phyloP scores from a whole-genome alignment of 345 rosid genomes.

The Populus deltoides region DNA sequence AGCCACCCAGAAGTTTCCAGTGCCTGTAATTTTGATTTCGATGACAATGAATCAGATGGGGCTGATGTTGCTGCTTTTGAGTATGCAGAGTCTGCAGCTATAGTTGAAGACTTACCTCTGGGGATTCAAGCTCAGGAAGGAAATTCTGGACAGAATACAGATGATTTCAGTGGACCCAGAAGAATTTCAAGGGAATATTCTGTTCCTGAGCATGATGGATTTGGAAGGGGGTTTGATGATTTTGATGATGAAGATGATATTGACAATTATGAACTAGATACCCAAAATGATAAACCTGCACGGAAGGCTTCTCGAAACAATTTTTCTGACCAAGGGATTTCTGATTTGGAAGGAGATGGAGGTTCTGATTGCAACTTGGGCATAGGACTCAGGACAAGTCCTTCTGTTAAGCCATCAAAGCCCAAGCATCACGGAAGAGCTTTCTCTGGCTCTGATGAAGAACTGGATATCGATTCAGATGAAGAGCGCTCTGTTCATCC shows the following conservation, averaged over 20 bases:
- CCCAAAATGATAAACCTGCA: conserved; percentile 31
- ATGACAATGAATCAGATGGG: conserved; percentile 96
- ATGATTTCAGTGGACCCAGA: conserved; percentile 28
- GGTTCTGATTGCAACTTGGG: conserved; percentile 20
- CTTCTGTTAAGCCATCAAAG: conserved; percentile 32
- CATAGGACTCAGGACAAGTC: conserved; percentile 25
- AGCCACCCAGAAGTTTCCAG: conserved; percentile 60
- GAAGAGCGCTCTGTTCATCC: conserved; percentile 54
- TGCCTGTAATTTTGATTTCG: conserved; percentile 97
- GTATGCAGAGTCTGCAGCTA: conserved; percentile 62
- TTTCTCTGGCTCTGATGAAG: conserved; percentile 44
- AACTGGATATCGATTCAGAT: conserved; percentile 51
- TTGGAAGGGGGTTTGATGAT: conserved; percentile 79
- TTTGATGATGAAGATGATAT: conserved; percentile 89
- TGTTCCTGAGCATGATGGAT: conserved; percentile 35
- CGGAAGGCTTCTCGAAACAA: conserved; percentile 34
- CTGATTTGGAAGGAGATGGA: conserved; percentile 40
- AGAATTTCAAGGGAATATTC: conserved; percentile 41
- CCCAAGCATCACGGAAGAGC: conserved; percentile 23
- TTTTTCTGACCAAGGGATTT: conserved; percentile 45
- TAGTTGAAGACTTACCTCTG: conserved; percentile 29
- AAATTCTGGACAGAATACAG: conserved; percentile 40
- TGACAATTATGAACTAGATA: conserved; percentile 83
- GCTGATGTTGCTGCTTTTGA: conserved; percentile 94
- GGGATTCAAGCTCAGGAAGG: conserved; percentile 23